Evolutionary conservation across 495 filamentous ascomycete species (phyloP).

Genomic region (Daldinia decipiens): DNA sequence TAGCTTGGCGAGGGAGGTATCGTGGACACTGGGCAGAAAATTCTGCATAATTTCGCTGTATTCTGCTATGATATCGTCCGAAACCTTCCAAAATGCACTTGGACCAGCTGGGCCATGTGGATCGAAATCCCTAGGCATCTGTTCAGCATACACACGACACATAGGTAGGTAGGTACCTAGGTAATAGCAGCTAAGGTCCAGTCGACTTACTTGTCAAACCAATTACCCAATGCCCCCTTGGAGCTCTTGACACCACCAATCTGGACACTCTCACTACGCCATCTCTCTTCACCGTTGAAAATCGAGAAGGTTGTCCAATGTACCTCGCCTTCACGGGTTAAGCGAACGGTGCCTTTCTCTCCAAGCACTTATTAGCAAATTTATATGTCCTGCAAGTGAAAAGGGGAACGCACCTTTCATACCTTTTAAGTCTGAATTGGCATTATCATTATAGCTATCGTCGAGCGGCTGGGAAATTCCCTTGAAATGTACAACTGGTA

Average conservation of each 20-base stretch:
- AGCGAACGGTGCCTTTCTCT: constrained; percentile 59
- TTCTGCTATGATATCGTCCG: constrained; percentile 48
- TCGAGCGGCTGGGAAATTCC: constrained; percentile 66
- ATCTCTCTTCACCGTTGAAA: constrained; percentile 68
- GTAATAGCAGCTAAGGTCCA: not conserved
- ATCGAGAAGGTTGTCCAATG: constrained; percentile 73
- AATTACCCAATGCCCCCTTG: constrained; percentile 69
- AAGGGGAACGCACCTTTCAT: constrained; percentile 49
- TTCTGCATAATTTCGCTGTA: constrained; percentile 22
- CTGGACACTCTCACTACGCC: constrained; percentile 74
- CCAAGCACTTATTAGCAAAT: constrained; percentile 37
- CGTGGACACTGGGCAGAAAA: constrained; percentile 36
- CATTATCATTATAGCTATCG: constrained; percentile 67
- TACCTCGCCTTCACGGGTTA: constrained; percentile 71
- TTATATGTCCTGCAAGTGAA: not conserved
- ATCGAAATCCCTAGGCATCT: constrained; percentile 60
- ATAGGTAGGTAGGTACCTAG: not conserved
- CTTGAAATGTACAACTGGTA: constrained; percentile 68
- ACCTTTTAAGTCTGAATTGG: constrained; percentile 63
- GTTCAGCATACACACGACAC: constrained; percentile 9
- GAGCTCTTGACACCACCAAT: constrained; percentile 66
- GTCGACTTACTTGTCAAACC: constrained; percentile 69
- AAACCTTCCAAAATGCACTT: constrained; percentile 74
- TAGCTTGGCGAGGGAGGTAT: not conserved
- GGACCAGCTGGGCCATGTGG: constrained; percentile 70